Evolutionary conservation across 2,329 filamentous ascomycete genomes (phyloP), one percentile per base, ranked within the genome.

Genomic region (Sporothrix mexicana): DNA sequence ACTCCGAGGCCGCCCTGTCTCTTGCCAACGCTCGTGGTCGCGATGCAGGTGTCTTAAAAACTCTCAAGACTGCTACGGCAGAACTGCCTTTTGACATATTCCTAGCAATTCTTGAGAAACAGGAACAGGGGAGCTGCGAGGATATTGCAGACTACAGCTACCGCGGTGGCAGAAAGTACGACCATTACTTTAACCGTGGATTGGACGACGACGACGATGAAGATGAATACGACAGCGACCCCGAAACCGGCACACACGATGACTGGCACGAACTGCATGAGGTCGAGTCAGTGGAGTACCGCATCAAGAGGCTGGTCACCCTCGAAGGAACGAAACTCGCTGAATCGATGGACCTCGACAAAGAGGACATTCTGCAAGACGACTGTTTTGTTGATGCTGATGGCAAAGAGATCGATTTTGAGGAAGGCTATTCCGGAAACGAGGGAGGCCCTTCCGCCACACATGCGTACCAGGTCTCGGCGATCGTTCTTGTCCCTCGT

Each of bases 381-480:
- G 10, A 49, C 17, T 49, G 47, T 17, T 49, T 49, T 49, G 47
- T 49, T 17, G 47, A 49, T 17, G 47, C 12, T 12, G 47, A 49
- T 17, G 47, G 47, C 17, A 49, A 49, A 49, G 47, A 49, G 47
- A 49, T 49, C 17, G 9, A 13, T 4, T 49, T 49, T 49, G 12
- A 13, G 10, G 47, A 49, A 2, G 10, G 47, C 13, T 49, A 49
- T 49, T n/a, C 47, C 17, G 47, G 47, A 13, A 49, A 49, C 47
- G 47, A 55, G 51, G 51, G 51, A 23, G 51, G 51, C 4, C 51
- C 51, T 10, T 20, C 51, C n/a, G 51, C 51, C 51, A 55, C 51
- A 55, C 51, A 55, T 23, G 51, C 51, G 3, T 55, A 55, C 51
- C 51, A 55, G 17, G 51, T 55, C 20, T 55, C 51, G 51, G 51